Percentiles rank a stretch among this genome's conserved stretches.
Evolutionary conservation across 306 rosid genomes (phyloP).

Genomic region (Dicorynia guianensis): DNA sequence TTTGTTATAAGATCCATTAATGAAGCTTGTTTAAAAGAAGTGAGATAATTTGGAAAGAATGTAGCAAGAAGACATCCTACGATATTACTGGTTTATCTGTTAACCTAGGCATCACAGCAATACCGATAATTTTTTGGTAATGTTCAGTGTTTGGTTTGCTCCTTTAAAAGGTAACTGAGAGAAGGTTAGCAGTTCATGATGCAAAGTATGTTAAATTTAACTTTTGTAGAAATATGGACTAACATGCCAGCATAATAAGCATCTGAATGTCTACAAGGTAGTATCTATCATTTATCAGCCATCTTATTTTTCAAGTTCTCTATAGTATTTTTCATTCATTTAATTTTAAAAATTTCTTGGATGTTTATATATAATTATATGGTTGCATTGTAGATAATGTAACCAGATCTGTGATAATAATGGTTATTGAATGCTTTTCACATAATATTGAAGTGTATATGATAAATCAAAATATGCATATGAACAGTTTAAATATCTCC

Average conservation of each 20-base stretch:
- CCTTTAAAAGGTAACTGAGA: too few relatives aligned
- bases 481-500: not conserved
- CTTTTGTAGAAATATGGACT: too few relatives aligned
- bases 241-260: not conserved
- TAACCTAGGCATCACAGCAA: not conserved
- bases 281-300: not conserved
- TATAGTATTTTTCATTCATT: too few relatives aligned
- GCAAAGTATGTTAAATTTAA: too few relatives aligned
- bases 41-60: not conserved
- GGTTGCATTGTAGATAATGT: not conserved
- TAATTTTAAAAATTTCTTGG: not conserved
- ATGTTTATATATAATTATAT: not conserved
- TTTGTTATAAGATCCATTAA: not conserved
- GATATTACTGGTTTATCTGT: not conserved
- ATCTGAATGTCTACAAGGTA: not conserved
- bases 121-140: too few relatives aligned
- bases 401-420: too few relatives aligned
- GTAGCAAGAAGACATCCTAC: not conserved
- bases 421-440: not conserved
- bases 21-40: constrained; percentile 2
- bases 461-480: not conserved
- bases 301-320: not conserved
- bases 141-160: too few relatives aligned
- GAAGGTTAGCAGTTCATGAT: too few relatives aligned
- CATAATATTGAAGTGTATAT: not conserved